Evolutionary conservation across 1,284 basidiomycete genomes (phyloP).

Genomic region (Amylostereum areolatum): DNA sequence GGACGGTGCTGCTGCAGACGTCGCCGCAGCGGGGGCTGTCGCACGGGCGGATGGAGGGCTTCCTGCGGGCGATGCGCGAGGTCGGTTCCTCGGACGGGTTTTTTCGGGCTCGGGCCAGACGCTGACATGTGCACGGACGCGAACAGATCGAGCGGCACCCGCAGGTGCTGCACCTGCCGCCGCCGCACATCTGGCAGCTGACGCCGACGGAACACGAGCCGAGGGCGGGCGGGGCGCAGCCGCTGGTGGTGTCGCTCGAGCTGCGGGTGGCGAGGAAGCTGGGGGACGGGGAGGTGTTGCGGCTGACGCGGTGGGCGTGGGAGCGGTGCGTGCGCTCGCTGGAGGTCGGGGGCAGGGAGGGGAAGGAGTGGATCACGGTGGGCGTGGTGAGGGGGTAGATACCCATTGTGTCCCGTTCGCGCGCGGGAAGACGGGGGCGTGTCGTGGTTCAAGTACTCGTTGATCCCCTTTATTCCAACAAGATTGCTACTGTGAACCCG

Average conservation of each 20-base stretch:
- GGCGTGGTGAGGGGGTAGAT: conserved; percentile 37
- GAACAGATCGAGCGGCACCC: conserved; percentile 76
- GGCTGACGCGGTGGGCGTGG: conserved; percentile 68
- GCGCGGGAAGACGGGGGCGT: too few species aligned
- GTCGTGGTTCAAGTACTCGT: too few species aligned
- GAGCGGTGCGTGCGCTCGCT: conserved; percentile 47
- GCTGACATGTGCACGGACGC: not conserved
- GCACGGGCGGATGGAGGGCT: conserved; percentile 68
- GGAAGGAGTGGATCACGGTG: conserved; percentile 37
- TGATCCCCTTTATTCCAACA: too few species aligned
- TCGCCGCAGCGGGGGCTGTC: conserved; percentile 60
- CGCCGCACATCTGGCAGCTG: conserved; percentile 85
- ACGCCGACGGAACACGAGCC: conserved; percentile 37
- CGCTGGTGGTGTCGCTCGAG: conserved; percentile 77
- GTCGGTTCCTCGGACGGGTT: conserved; percentile 39
- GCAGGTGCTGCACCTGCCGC: conserved; percentile 69
- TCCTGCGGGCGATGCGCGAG: conserved; percentile 76
- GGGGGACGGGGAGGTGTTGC: conserved; percentile 68
- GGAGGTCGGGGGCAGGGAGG: conserved; percentile 23
- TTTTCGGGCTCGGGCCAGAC: too few species aligned
- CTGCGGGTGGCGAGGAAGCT: conserved; percentile 69
- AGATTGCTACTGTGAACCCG: too few species aligned
- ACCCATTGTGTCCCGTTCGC: too few species aligned
- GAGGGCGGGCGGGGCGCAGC: conserved; percentile 21
- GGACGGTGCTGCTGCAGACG: conserved; percentile 82